phyloP scores from a whole-genome alignment of 192 early-diverging fungal species.

The Coemansia pectinata region DNA sequence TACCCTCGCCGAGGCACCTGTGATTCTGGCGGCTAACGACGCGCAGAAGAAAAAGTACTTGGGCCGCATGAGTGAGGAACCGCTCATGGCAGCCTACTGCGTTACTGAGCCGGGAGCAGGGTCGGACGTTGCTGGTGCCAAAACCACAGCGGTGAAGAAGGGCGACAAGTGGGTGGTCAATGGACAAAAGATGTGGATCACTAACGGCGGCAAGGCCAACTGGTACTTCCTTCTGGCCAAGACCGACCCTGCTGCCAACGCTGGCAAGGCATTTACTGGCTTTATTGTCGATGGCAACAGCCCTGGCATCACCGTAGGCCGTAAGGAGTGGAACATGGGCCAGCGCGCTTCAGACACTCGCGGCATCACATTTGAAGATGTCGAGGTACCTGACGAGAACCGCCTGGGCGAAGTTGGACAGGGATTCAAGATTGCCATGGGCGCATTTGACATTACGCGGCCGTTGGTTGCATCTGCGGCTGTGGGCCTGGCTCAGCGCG shows the following conservation, averaged over 20 bases:
- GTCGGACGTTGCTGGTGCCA: conserved; percentile 72
- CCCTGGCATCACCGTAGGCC: conserved; percentile 86
- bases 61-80: conserved; percentile 94
- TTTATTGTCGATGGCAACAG: conserved; percentile 93
- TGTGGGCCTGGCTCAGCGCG: conserved; percentile 87
- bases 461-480: conserved; percentile 88
- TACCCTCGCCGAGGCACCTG: conserved; percentile 86
- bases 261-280: conserved; percentile 90
- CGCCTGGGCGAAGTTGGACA: conserved; percentile 69
- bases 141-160: conserved; percentile 71
- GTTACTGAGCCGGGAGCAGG: conserved; percentile 82
- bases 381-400: conserved; percentile 80
- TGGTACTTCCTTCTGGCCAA: conserved; percentile 96
- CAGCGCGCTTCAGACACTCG: conserved; percentile 91
- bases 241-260: conserved; percentile 74
- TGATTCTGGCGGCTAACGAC: conserved; percentile 85
- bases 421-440: conserved; percentile 98
- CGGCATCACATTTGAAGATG: conserved; percentile 84
- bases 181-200: conserved; percentile 98
- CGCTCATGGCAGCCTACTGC: conserved; percentile 93
- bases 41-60: conserved; percentile 96
- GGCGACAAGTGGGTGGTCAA: conserved; percentile 81
- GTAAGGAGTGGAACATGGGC: conserved; percentile 98
- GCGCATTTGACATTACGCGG: conserved; percentile 92
- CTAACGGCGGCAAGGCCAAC: conserved; percentile 94